Conservation (phyloP, 129 eudicot species). For the Ambrosia trifida region DNA sequence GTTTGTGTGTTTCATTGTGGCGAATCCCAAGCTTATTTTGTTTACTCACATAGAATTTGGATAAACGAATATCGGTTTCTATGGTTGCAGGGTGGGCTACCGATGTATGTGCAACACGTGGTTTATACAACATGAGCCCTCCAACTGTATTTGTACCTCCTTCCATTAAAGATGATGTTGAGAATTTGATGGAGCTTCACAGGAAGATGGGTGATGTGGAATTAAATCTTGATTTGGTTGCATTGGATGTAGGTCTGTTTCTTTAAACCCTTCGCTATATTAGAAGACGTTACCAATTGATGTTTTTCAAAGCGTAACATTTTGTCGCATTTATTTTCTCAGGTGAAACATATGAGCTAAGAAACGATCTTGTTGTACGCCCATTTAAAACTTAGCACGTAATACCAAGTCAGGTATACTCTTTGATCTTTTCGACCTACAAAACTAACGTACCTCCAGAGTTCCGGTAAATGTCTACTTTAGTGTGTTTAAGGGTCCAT, state of each 20-base stretch:
- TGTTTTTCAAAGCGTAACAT: conserved; percentile 11
- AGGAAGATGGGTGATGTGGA: conserved; percentile 89
- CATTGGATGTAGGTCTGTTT: conserved; percentile 79
- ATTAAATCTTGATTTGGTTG: conserved; percentile 81
- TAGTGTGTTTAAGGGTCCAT: too few relatives aligned
- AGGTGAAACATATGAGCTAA: conserved; percentile 94
- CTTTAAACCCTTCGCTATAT: not conserved
- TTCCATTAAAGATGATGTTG: conserved; percentile 82
- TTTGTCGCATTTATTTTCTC: conserved; percentile 1
- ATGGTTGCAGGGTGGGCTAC: conserved; percentile 85
- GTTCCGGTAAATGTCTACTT: not conserved
- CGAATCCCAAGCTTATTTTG: not conserved
- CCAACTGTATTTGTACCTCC: conserved; percentile 96
- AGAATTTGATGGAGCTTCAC: conserved; percentile 77
- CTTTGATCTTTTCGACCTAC: conserved; percentile 8
- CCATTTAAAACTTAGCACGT: conserved; percentile 95
- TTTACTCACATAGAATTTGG: not conserved
- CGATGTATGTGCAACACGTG: conserved; percentile 93
- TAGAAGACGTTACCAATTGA: not conserved
- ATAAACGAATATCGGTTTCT: conserved; percentile 4
- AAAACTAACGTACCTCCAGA: not conserved
- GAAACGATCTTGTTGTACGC: conserved; percentile 91
- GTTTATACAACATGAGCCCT: conserved; percentile 80
- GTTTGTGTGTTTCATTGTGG: not conserved
- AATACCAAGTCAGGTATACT: conserved; percentile 84